Base-by-base conservation (phyloP, 768 basidiomycete species). In the Ramaria rubella region DNA sequence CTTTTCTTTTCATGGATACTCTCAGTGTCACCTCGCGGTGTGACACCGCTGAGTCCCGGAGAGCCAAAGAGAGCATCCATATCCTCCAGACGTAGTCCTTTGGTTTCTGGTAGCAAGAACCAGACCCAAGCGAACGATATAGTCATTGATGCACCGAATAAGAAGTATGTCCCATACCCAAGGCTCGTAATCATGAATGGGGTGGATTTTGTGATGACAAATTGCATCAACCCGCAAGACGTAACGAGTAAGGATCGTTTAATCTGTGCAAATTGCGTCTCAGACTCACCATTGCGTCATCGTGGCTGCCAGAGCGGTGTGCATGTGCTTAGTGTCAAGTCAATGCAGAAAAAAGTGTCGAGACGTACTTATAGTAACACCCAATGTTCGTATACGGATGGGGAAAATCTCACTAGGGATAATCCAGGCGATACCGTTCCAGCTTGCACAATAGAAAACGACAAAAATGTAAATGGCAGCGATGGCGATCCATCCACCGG, bases 361-460 rank as follows among this genome's bases (percentile, higher is more conserved):
- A 24, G 29, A 8, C 46, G 23, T 19, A 48, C 46, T 48, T 27
- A 48, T 27, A 15, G 46, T 48, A 19, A 48, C 46, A n/a, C 66
- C 68, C 68, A 36, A 40, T 21, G 17, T 40, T 17, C 31, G 19
- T 11, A 14, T 1, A 7, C 17, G 53, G 19, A 61, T 59, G 8
- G 73, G 75, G 66, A 77, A 77, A 50, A 76, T 68, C 56, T 76
- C 77, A 15, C 73, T 70, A 23, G 68, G 68, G 17, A 77, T 68
- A 29, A 77, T 73, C 76, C 76, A 77, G 2, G 75, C 74, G 1
- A 75, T 74, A 12, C 75, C 77, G 54, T 77, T 77, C 70, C 74
- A 75, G 0, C 69, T 68, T 5, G 74, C 55, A 59, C 73, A 73
- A 60, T 72, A 81, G 61, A 76, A 77, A 27, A 76, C 69, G 1